phyloP scores from a whole-genome alignment of 345 rosid species.

The Rubroshorea leprosula region DNA sequence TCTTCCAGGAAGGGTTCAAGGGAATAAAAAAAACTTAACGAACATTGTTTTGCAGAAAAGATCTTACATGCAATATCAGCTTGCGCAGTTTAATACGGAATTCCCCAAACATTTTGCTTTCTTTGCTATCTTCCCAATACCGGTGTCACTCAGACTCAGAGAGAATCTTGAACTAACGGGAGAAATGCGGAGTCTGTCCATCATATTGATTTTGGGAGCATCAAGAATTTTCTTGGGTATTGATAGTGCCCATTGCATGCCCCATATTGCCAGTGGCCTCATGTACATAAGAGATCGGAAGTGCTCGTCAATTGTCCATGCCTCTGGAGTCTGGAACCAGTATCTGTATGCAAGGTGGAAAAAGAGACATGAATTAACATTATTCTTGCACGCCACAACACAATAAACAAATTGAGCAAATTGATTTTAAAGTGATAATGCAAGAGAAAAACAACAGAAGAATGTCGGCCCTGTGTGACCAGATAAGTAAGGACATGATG shows the following conservation, averaged over 20 bases:
- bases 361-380: not conserved
- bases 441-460: too few species aligned
- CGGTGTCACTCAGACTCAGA: constrained; percentile 25
- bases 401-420: too few species aligned
- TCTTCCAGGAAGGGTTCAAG: constrained; percentile 8
- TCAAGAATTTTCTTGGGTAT: constrained; percentile 80
- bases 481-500: too few species aligned
- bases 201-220: constrained; percentile 77
- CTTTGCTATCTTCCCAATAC: constrained; percentile 39
- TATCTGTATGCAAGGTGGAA: constrained; percentile 41
- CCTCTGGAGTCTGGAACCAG: constrained; percentile 98
- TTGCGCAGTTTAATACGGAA: constrained; percentile 52
- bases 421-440: too few species aligned
- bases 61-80: constrained; percentile 29
- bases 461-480: too few species aligned
- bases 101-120: constrained; percentile 62
- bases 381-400: too few species aligned
- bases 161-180: constrained; percentile 48
- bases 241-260: constrained; percentile 91
- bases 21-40: not conserved
- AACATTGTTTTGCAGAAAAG: too few species aligned
- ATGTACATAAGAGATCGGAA: constrained; percentile 86
- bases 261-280: constrained; percentile 97
- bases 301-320: constrained; percentile 83
- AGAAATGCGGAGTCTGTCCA: constrained; percentile 73